Conservation (phyloP, 441 rosid species). For the Populus hybrid region DNA sequence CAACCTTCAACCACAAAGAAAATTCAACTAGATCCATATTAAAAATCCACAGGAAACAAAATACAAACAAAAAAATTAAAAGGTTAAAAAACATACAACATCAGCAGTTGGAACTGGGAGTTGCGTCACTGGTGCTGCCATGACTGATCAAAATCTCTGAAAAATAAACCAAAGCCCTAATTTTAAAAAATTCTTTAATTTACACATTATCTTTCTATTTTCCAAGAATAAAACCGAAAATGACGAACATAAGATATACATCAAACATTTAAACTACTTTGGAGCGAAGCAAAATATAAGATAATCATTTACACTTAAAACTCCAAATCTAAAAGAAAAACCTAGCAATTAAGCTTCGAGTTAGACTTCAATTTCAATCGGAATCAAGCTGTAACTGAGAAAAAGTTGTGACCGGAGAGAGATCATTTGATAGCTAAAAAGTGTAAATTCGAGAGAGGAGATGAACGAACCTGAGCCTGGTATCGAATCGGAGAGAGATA, state of each 20-base stretch:
- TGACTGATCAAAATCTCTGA: conserved; percentile 26
- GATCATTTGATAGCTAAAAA: not conserved
- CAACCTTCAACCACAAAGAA: conserved; percentile 51
- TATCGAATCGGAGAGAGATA: conserved; percentile 15
- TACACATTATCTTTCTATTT: not conserved
- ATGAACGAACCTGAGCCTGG: conserved; percentile 21
- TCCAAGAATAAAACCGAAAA: not conserved
- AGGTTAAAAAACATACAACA: conserved; percentile 41
- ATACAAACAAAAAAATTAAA: not conserved
- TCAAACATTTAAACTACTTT: not conserved
- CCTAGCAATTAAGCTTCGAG: not conserved
- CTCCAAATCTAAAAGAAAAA: not conserved
- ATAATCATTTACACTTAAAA: too few species aligned
- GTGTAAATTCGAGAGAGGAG: not conserved
- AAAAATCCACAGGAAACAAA: not conserved
- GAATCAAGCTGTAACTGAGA: not conserved
- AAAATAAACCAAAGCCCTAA: conserved; percentile 12
- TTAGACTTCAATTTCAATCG: not conserved
- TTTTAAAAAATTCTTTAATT: not conserved
- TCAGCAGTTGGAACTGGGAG: conserved; percentile 42
- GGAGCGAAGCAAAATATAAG: too few species aligned
- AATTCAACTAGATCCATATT: not conserved
- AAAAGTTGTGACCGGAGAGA: not conserved
- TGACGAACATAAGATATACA: not conserved
- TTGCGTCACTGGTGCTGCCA: conserved; percentile 48